Evolutionary conservation across 495 filamentous ascomycete species (phyloP).

Genomic region (Pseudevernia furfuracea): DNA sequence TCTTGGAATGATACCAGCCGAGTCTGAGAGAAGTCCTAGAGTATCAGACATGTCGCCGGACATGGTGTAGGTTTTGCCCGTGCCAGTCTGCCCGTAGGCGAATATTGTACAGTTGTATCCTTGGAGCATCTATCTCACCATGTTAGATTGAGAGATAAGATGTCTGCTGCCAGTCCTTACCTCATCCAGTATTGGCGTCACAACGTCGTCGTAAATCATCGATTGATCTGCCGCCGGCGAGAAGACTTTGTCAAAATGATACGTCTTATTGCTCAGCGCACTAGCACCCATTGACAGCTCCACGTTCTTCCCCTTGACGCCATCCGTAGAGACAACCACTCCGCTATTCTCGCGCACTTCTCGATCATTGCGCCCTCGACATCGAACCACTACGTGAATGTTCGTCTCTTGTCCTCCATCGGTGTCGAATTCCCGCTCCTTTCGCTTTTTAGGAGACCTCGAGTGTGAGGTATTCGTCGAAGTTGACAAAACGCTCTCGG

Average conservation of each 20-base stretch:
- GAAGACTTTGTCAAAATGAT: constrained; percentile 95
- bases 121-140: constrained; percentile 62
- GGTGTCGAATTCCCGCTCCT: constrained; percentile 73
- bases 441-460: constrained; percentile 58
- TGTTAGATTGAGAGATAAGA: constrained; percentile 6
- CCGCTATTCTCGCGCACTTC: constrained; percentile 89
- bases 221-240: constrained; percentile 89
- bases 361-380: constrained; percentile 83
- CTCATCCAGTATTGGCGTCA: constrained; percentile 84
- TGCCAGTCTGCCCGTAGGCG: constrained; percentile 95
- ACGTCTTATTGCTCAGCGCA: constrained; percentile 89
- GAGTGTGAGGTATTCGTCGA: constrained; percentile 41
- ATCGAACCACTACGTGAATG: constrained; percentile 94
- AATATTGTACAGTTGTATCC: constrained; percentile 99
- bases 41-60: constrained; percentile 91
- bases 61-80: constrained; percentile 99
- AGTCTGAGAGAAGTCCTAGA: constrained; percentile 75
- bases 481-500: constrained; percentile 52
- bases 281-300: constrained; percentile 88
- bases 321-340: constrained; percentile 81
- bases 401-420: constrained; percentile 76
- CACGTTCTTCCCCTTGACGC: constrained; percentile 71
- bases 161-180: constrained; percentile 36
- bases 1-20: constrained; percentile 88
- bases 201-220: constrained; percentile 90